Base-by-base conservation (phyloP, 2,329 filamentous ascomycete genomes). In the Penicillium sp. region DNA sequence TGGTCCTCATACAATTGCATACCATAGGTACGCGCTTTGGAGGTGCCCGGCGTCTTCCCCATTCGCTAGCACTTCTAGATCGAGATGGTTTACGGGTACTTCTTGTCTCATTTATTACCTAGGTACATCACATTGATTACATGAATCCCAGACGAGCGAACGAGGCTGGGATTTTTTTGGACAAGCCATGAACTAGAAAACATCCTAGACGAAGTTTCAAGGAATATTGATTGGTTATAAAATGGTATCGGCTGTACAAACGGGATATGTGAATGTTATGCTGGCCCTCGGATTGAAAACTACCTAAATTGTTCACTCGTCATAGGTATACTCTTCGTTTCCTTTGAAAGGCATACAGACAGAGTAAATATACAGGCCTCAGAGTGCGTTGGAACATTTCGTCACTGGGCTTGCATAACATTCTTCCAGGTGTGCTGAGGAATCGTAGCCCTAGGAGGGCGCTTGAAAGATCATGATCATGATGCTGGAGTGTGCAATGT, bases 321-420 rank as follows among this genome's bases (percentile, higher is more conserved):
- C 51, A 54, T 24, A 13, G 51, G 40, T 46, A 11, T 54, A 13
- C 51, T 50, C 39, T 46, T 50, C 51, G 51, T 54, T 66, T 67
- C 61, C 62, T 59, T 59, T 54, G n/a, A 7, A 45, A 54, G 61
- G 60, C 54, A 57, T 61, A 66, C 66, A 68, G 58, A 62, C 60
- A 55, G 63, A 67, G 65, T 64, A 65, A 34, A 54, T 54, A 55
- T 47, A 46, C 34, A 52, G 55, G 54, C 62, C 66, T 66, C 62
- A 53, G 63, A 67, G 60, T 64, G 58, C 48, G 53, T 60, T 53
- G 56, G 22, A 24, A 32, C 56, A 38, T 59, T 58, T 68, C 66
- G 60, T 68, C 65, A 68, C 66, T 45, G 55, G 62, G 50, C 48
- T 40, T 31, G 41, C 27, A 11, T 16, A 40, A 14, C n/a, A 31